Evolutionary conservation across 352 stramenopile species (phyloP).

Genomic region (Vaucheria bursata): DNA sequence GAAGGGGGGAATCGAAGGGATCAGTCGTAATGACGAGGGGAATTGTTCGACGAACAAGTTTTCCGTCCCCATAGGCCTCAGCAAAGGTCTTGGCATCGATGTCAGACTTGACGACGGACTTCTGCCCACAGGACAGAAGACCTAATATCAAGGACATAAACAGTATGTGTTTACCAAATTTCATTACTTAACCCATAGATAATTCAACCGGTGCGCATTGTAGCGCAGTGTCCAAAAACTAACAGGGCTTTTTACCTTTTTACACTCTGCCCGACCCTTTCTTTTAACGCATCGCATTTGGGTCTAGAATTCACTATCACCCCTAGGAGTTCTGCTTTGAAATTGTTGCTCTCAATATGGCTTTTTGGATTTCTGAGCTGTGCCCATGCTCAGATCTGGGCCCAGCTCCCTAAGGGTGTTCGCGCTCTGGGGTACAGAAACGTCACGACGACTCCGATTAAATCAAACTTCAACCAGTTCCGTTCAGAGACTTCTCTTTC

Average conservation of each 20-base stretch:
- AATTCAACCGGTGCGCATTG: no score
- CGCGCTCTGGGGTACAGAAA: background rate
- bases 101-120: background rate
- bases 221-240: no score
- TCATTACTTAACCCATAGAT: no score
- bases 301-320: no score
- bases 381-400: background rate
- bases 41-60: background rate
- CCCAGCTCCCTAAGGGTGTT: background rate
- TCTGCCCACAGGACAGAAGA: background rate
- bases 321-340: no score
- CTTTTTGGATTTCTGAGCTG: background rate
- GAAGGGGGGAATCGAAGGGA: background rate
- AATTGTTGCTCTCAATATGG: background rate
- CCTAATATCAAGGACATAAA: background rate
- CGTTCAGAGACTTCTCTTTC: background rate
- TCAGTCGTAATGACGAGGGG: background rate
- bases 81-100: background rate
- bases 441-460: background rate
- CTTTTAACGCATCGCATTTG: no score
- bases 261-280: no score
- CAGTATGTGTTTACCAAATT: no score
- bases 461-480: background rate
- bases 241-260: no score
- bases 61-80: background rate